Conservation (phyloP, 495 filamentous ascomycete species). For the Tetracladium marchalianum region DNA sequence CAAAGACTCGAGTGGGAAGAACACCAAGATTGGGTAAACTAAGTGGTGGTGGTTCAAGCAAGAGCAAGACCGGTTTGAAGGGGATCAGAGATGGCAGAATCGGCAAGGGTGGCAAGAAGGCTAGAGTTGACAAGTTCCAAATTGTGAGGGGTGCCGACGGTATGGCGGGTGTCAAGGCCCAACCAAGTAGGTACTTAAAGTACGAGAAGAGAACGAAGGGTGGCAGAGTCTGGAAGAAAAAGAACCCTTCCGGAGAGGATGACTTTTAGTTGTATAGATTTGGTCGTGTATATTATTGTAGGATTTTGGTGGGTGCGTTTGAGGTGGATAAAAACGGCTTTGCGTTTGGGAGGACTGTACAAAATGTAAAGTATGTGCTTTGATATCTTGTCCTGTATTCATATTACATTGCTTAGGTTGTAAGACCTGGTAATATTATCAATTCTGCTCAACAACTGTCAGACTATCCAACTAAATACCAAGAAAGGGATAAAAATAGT, state of each 20-base stretch:
- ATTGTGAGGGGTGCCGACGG: slow-evolving; percentile 30
- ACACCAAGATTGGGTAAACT: slow-evolving; percentile 40
- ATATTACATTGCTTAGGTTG: too few species aligned
- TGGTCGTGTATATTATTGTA: too few species aligned
- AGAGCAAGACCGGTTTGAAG: slow-evolving; percentile 19
- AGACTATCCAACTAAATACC: too few species aligned
- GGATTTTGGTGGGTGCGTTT: too few species aligned
- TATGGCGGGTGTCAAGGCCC: slow-evolving; percentile 17
- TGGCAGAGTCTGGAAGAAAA: slow-evolving; percentile 36
- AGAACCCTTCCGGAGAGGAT: slow-evolving; percentile 25
- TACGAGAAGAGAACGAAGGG: slow-evolving; percentile 42
- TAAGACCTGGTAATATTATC: too few species aligned
- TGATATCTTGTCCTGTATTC: too few species aligned
- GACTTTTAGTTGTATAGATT: slow-evolving; percentile 18
- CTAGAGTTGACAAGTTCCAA: slow-evolving; percentile 18
- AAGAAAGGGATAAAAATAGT: too few species aligned
- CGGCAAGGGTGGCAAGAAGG: slow-evolving; percentile 27
- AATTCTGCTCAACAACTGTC: too few species aligned
- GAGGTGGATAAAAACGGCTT: too few species aligned
- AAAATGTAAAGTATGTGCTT: too few species aligned
- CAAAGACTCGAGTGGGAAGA: slow-evolving; percentile 66
- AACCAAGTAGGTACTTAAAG: slow-evolving; percentile 15
- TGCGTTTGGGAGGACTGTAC: too few species aligned
- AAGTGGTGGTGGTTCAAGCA: slow-evolving; percentile 9
- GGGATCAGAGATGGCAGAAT: slow-evolving; percentile 23